Evolutionary conservation across 164 flowering plant species (phyloP).

Genomic region (Warburgia ugandensis): DNA sequence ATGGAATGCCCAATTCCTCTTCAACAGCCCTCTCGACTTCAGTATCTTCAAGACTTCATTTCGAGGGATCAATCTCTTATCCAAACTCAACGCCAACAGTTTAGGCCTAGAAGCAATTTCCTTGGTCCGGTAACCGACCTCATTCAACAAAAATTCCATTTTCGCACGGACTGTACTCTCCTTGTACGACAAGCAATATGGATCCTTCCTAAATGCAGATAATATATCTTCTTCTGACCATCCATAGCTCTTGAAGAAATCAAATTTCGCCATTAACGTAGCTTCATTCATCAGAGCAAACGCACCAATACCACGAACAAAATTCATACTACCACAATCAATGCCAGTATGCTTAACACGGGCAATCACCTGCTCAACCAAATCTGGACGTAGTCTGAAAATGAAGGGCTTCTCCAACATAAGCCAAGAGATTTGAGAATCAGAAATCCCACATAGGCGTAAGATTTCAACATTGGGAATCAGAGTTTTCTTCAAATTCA

Average conservation of each 20-base stretch:
- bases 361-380: neutral
- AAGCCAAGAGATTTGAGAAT: too few species aligned
- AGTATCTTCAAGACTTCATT: too few species aligned
- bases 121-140: neutral
- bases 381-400: neutral
- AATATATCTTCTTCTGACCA: slow-evolving; percentile 10
- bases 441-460: neutral
- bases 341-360: slow-evolving; percentile 6
- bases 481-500: neutral
- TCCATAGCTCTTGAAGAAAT: too few species aligned
- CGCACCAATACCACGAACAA: neutral
- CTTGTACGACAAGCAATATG: neutral
- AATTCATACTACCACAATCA: neutral
- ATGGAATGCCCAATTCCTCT: too few species aligned
- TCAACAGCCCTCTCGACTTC: too few species aligned
- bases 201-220: slow-evolving; percentile 5
- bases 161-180: slow-evolving; percentile 1
- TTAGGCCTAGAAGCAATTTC: slow-evolving; percentile 1
- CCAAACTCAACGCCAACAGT: slow-evolving; percentile 7
- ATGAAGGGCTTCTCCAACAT: too few species aligned
- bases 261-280: too few species aligned
- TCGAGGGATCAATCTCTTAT: slow-evolving; percentile 8
- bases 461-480: neutral
- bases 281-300: neutral
- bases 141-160: slow-evolving; percentile 1